These are phyloP conservation scores for Alliaria petiolata DNA, from an alignment of 345 rosid genomes.

Conservation along the genomic window DNA sequence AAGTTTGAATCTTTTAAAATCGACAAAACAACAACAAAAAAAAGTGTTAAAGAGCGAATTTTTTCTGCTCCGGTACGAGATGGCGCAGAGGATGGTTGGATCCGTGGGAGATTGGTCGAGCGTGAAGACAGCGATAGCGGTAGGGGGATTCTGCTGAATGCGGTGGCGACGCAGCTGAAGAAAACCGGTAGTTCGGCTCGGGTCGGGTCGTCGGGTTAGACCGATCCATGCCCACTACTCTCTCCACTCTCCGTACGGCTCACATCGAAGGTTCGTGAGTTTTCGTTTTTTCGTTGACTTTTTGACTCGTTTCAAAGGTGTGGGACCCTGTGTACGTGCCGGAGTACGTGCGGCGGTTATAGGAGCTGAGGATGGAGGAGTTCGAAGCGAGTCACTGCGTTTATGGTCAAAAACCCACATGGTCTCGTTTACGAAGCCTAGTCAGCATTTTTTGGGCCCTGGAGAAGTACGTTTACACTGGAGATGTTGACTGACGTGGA, in stretches of 20 bases:
- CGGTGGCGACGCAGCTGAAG: conserved; percentile 94
- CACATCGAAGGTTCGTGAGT: conserved; percentile 62
- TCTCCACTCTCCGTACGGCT: conserved; percentile 89
- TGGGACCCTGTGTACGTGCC: conserved; percentile 88
- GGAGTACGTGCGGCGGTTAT: conserved; percentile 73
- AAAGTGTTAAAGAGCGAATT: conserved; percentile 40
- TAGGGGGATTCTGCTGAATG: conserved; percentile 78
- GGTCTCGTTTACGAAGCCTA: conserved; percentile 76
- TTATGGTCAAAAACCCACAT: conserved; percentile 93
- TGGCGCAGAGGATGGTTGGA: conserved; percentile 92
- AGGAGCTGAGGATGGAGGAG: conserved; percentile 88
- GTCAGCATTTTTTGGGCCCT: conserved; percentile 51
- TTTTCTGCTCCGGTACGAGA: conserved; percentile 68
- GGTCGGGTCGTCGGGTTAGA: conserved; percentile 96
- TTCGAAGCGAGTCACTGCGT: conserved; percentile 84
- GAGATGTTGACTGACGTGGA: conserved; percentile 42
- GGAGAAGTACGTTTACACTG: conserved; percentile 72
- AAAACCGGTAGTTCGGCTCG: conserved; percentile 87
- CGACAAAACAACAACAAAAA: background rate
- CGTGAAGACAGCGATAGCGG: conserved; percentile 92
- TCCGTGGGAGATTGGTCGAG: conserved; percentile 83
- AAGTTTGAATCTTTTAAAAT: background rate
- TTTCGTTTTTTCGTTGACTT: background rate
- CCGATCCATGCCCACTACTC: conserved; percentile 63
- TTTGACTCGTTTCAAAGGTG: conserved; percentile 27